Conservation (phyloP, 169 alveolate genomes). For the Plasmodium blacklocki region DNA sequence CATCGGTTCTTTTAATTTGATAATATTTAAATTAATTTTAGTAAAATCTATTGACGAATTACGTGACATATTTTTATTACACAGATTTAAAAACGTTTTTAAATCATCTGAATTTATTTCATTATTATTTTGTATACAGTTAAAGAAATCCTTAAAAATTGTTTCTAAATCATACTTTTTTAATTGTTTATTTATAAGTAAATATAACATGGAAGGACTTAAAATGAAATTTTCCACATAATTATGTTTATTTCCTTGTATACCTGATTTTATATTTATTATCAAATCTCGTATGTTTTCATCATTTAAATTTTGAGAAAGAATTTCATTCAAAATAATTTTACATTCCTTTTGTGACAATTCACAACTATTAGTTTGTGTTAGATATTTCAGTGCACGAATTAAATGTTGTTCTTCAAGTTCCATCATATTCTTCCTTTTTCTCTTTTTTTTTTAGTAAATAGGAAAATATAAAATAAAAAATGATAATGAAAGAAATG, state of each 20-base stretch:
- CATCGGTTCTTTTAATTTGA: conserved; percentile 4
- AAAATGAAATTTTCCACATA: conserved; percentile 56
- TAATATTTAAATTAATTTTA: conserved; percentile 25
- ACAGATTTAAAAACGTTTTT: conserved; percentile 33
- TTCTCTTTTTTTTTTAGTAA: background rate
- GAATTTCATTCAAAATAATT: conserved; percentile 65
- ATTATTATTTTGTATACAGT: conserved; percentile 24
- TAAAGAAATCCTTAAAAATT: conserved; percentile 64
- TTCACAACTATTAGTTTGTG: conserved; percentile 39
- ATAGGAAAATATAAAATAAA: background rate
- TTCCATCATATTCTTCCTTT: conserved; percentile 18
- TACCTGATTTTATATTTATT: conserved; percentile 35
- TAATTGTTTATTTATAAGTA: conserved; percentile 66
- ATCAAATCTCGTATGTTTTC: conserved; percentile 34
- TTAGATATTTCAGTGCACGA: conserved; percentile 48
- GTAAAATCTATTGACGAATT: conserved; percentile 31
- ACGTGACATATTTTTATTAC: conserved; percentile 23
- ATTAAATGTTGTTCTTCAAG: conserved; percentile 46
- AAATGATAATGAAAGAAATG: background rate
- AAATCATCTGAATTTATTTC: conserved; percentile 37
- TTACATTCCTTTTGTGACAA: conserved; percentile 25
- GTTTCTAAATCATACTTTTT: conserved; percentile 18
- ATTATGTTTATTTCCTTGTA: conserved; percentile 33
- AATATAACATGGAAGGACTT: conserved; percentile 54
- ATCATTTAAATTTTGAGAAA: conserved; percentile 54